These are phyloP conservation scores for Trebouxia gelatinosa DNA, from an alignment of 163 green algal genomes.

Conservation along the genomic window DNA sequence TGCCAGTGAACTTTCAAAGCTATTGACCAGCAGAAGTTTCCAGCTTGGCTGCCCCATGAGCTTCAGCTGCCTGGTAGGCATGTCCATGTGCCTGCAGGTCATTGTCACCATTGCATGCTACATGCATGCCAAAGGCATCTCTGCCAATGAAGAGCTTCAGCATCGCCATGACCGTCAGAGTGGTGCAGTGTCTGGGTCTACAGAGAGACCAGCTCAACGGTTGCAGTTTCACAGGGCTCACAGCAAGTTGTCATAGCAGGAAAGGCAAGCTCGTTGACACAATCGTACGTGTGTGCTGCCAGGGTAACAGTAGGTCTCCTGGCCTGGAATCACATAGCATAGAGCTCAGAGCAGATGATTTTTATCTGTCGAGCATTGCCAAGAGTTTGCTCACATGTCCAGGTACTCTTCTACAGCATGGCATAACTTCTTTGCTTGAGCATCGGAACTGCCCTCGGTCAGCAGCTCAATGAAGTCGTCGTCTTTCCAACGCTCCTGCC, in stretches of 20 bases:
- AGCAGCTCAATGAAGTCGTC: slow-evolving; percentile 6
- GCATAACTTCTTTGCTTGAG: not conserved
- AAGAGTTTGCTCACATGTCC: not conserved
- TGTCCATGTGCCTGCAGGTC: not conserved
- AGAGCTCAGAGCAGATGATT: not conserved
- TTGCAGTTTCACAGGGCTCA: too few species aligned
- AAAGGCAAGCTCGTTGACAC: too few species aligned
- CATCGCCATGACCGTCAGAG: too few species aligned
- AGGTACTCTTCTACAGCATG: not conserved
- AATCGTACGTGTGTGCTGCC: too few species aligned
- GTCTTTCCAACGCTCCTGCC: not conserved
- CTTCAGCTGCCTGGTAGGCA: not conserved
- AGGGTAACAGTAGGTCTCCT: too few species aligned
- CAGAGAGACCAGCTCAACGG: too few species aligned
- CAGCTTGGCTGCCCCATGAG: not conserved
- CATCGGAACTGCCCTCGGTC: not conserved
- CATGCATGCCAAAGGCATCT: not conserved
- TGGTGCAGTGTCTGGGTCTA: too few species aligned
- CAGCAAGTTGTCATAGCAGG: too few species aligned
- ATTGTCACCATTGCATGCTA: not conserved
- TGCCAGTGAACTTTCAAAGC: not conserved
- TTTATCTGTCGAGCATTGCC: not conserved
- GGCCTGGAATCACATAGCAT: not conserved
- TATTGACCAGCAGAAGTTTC: not conserved
- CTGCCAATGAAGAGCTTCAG: not conserved